Conservation (phyloP, 176 grass and related monocot species). For the Cenchrus fungigraminus region DNA sequence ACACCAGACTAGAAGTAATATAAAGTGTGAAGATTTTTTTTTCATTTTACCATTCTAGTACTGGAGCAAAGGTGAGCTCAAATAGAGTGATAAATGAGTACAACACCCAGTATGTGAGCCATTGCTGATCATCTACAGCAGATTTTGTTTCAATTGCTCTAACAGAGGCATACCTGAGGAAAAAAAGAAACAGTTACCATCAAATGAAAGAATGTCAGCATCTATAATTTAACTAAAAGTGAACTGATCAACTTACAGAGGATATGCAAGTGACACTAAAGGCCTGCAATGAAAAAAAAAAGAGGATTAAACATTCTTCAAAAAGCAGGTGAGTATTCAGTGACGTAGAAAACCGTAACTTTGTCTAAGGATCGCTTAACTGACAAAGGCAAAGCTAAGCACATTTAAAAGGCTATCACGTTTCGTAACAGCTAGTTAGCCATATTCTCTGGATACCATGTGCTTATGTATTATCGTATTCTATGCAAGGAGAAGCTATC, state of each 20-base stretch:
- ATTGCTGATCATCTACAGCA: constrained; percentile 88
- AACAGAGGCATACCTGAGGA: constrained; percentile 92
- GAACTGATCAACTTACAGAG: constrained; percentile 72
- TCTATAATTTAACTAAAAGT: background rate
- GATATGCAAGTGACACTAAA: constrained; percentile 86
- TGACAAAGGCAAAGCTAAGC: constrained; percentile 16
- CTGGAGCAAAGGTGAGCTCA: constrained; percentile 83
- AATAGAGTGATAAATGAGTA: constrained; percentile 98
- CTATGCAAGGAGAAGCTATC: background rate
- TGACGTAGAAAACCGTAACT: background rate
- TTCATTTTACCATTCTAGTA: constrained; percentile 83
- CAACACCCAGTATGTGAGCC: constrained; percentile 99
- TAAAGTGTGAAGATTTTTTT: constrained; percentile 1
- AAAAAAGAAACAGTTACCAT: constrained; percentile 19
- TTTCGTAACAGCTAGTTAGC: background rate
- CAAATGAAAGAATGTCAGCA: constrained; percentile 14
- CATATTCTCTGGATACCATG: constrained; percentile 13
- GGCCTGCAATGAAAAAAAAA: constrained; percentile 72
- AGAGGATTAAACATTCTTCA: constrained; percentile 10
- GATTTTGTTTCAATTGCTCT: constrained; percentile 99
- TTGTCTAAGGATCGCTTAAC: background rate
- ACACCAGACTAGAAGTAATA: constrained; percentile 10
- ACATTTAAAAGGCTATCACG: background rate
- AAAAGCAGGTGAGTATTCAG: background rate
- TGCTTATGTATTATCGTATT: background rate